Percentiles rank a stretch among this genome's conserved stretches.
Evolutionary conservation across 2,329 filamentous ascomycete genomes (phyloP).

Genomic region (Monosporascus sp.): DNA sequence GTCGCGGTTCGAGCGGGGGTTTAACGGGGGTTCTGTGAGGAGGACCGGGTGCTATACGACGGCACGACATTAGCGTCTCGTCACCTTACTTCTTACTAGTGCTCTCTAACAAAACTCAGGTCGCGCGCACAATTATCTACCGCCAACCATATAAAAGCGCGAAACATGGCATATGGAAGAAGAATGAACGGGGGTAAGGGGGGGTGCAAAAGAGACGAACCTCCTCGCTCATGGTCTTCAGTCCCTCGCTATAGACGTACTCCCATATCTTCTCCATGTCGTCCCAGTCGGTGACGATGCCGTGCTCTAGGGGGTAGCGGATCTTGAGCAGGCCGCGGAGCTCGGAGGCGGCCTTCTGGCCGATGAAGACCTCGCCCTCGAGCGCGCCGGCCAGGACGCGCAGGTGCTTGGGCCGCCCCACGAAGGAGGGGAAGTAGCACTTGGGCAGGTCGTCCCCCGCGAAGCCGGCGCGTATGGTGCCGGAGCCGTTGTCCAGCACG

Average conservation of each 20-base stretch:
- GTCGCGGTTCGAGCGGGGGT: slow-evolving; percentile 92
- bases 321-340: slow-evolving; percentile 93
- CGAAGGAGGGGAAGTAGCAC: slow-evolving; percentile 96
- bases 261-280: slow-evolving; percentile 99
- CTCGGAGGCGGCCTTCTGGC: slow-evolving; percentile 80
- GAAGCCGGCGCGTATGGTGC: slow-evolving; percentile 94
- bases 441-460: slow-evolving; percentile 94
- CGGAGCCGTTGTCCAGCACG: slow-evolving; percentile 97
- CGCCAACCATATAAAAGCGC: slow-evolving; percentile 7
- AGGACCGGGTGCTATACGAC: slow-evolving; percentile 79
- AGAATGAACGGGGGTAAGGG: neutral
- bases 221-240: slow-evolving; percentile 97
- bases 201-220: slow-evolving; percentile 39
- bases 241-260: slow-evolving; percentile 90
- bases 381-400: slow-evolving; percentile 93
- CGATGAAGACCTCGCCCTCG: slow-evolving; percentile 96
- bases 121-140: neutral
- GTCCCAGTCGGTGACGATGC: slow-evolving; percentile 98
- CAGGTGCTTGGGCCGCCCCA: slow-evolving; percentile 91
- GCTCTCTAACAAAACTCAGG: neutral
- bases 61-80: neutral
- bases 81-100: neutral
- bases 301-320: slow-evolving; percentile 90
- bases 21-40: slow-evolving; percentile 91
- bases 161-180: neutral